Evolutionary conservation across 2,329 filamentous ascomycete species (phyloP).

Genomic region (Cladorrhinum sp.): DNA sequence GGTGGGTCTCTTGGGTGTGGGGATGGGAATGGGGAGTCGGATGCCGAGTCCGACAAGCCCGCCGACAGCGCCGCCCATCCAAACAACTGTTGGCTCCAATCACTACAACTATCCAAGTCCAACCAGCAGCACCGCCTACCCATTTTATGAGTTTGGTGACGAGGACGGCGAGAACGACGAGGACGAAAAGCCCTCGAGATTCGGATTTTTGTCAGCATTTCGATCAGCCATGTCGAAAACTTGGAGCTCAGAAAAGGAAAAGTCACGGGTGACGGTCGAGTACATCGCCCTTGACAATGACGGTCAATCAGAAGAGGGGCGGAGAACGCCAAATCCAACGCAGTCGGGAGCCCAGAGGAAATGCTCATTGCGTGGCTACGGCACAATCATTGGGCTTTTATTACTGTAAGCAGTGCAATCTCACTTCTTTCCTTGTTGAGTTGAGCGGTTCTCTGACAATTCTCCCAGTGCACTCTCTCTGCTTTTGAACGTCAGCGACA

Average conservation of each 20-base stretch:
- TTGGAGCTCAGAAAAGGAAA: conserved; percentile 10
- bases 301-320: background rate
- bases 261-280: background rate
- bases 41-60: background rate
- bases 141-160: background rate
- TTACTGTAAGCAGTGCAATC: background rate
- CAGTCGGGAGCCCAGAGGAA: background rate
- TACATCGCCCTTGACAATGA: conserved; percentile 9
- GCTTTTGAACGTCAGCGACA: conserved; percentile 4
- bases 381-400: background rate
- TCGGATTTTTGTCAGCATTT: background rate
- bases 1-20: background rate
- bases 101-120: background rate
- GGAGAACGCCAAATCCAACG: background rate
- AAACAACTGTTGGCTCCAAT: background rate
- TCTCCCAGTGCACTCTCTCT: conserved; percentile 2
- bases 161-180: background rate
- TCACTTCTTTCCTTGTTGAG: background rate
- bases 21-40: background rate
- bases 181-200: background rate
- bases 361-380: background rate
- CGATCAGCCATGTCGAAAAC: conserved; percentile 14
- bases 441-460: background rate
- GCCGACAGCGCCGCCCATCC: background rate
- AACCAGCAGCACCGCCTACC: background rate